Percentiles rank a stretch among this genome's conserved stretches.
These are phyloP conservation scores for Raddia guianensis DNA, from an alignment of 176 grass and related monocot genomes.

Conservation along the genomic window DNA sequence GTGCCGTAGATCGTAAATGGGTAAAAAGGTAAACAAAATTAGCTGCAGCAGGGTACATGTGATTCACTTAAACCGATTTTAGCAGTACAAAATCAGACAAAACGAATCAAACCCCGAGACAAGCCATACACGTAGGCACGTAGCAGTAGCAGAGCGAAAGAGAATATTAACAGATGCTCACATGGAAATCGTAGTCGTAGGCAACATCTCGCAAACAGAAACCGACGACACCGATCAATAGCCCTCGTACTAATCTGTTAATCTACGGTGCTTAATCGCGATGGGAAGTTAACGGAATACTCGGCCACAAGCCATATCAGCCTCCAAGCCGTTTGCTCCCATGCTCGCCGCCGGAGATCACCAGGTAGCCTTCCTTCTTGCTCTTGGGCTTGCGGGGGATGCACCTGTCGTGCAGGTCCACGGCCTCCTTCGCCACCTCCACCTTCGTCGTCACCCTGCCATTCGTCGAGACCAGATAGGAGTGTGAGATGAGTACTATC, in stretches of 20 bases:
- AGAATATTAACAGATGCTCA: conserved; percentile 26
- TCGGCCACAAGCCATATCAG: not conserved
- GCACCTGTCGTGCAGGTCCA: conserved; percentile 60
- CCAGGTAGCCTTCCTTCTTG: conserved; percentile 63
- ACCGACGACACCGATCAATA: not conserved
- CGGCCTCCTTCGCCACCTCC: conserved; percentile 55
- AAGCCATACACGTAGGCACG: not conserved
- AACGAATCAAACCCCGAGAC: not conserved
- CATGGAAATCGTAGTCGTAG: not conserved
- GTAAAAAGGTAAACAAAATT: not conserved
- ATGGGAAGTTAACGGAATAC: not conserved
- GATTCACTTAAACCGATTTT: not conserved
- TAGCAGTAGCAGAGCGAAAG: not conserved
- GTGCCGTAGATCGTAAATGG: not conserved
- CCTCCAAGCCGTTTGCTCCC: conserved; percentile 47
- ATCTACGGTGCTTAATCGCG: not conserved
- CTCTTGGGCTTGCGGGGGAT: conserved; percentile 65
- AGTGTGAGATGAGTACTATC: not conserved
- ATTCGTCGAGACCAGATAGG: not conserved
- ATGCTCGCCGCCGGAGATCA: conserved; percentile 38
- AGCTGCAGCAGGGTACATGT: not conserved
- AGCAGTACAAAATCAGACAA: conserved; percentile 10
- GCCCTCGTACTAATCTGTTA: not conserved
- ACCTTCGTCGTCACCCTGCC: conserved; percentile 65
- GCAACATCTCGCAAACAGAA: not conserved